Evolutionary conservation across 257 asterid species (phyloP), one percentile per base, ranked within the genome.

Genomic region (Nemophila menziesii): DNA sequence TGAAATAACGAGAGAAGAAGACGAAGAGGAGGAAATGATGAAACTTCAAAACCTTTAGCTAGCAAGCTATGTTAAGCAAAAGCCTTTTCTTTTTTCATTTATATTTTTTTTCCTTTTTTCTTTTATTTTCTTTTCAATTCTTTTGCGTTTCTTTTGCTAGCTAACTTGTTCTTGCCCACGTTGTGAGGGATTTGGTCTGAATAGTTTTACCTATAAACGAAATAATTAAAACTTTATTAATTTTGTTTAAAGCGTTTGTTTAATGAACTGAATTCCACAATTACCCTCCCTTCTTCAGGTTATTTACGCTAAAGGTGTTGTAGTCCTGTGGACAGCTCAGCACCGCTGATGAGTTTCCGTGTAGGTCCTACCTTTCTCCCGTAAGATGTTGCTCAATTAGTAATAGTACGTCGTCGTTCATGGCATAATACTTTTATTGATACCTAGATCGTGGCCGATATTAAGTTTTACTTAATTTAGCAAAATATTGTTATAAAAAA

Each of bases 101-200:
- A 19, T 13, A 18, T 17, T 23, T 11, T 57, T 49, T 39, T 43
- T 33, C 21, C 6, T 34, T 40, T 41, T 42, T 47, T 26, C 19
- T 27, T 43, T 12, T 8, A 6, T 21, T 55, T 61, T 39, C 22
- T 15, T 21, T 59, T 46, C 10, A 9, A 56, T 57, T 40, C 58
- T 36, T 53, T 53, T 38, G 7, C 43, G 2, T 29, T 29, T 29
- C 36, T 29, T 29, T 29, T 29, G 36, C 36, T n/a, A n/a, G n/a
- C n/a, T n/a, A n/a, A n/a, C n/a, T 49, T 22, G 34, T 40, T 41
- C 57, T 57, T 55, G 29, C 64, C 77, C 92, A 71, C 82, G 82
- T 65, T 64, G 73, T 75, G 66, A 48, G 80, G 80, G 80, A 66
- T 69, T 69, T 65, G 74, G 79, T 73, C 92, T 57, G 67, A 29